Conservation (phyloP, 2,329 filamentous ascomycete species). For the Graphilbum fragrans region DNA sequence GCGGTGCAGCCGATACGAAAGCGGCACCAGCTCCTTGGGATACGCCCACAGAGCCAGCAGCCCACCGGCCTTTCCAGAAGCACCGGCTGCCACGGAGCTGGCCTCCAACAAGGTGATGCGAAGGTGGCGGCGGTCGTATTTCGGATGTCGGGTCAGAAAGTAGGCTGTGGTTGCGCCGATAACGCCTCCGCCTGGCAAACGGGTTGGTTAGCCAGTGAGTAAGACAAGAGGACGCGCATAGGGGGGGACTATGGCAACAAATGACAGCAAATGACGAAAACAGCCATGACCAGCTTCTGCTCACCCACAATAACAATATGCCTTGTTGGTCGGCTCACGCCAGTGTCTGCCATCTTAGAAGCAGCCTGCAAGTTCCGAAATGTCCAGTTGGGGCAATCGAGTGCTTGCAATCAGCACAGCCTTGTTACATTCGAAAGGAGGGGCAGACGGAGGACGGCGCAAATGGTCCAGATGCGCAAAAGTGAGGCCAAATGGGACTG, state of each 20-base stretch:
- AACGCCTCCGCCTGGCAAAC: slow-evolving; percentile 66
- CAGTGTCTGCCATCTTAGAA: slow-evolving; percentile 1
- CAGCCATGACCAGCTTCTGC: slow-evolving; percentile 5
- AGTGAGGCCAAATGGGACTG: too few species aligned
- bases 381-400: not conserved
- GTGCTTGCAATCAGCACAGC: too few species aligned
- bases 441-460: too few species aligned
- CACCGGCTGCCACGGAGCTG: slow-evolving; percentile 66
- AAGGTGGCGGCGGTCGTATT: slow-evolving; percentile 62
- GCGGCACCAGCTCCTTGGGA: slow-evolving; percentile 67
- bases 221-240: not conserved
- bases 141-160: slow-evolving; percentile 75
- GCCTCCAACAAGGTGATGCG: slow-evolving; percentile 82
- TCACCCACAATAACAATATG: slow-evolving; percentile 30
- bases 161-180: slow-evolving; percentile 90
- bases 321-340: not conserved
- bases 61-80: slow-evolving; percentile 89
- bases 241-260: not conserved
- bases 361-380: too few species aligned
- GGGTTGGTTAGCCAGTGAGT: slow-evolving; percentile 4
- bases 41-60: slow-evolving; percentile 88
- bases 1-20: slow-evolving; percentile 74
- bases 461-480: not conserved
- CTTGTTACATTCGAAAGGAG: too few species aligned
- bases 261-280: not conserved